Conservation (phyloP, 495 filamentous ascomycete species). For the Pyrenula massariospora region DNA sequence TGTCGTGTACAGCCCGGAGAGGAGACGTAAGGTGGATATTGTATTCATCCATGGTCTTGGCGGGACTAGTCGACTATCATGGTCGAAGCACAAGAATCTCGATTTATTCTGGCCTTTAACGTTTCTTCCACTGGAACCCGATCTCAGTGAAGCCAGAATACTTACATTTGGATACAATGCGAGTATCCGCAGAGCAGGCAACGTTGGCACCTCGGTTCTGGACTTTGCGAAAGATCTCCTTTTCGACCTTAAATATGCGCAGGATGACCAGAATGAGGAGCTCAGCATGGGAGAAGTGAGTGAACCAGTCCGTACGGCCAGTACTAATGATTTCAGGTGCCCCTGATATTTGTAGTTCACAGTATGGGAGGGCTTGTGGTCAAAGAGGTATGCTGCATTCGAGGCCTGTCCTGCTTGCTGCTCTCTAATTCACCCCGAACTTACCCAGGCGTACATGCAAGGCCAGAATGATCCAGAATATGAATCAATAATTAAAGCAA, state of each 20-base stretch:
- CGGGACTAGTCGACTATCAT: slow-evolving; percentile 20
- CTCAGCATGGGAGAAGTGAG: slow-evolving; percentile 11
- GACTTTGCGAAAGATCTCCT: slow-evolving; percentile 28
- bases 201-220: slow-evolving; percentile 9
- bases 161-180: slow-evolving; percentile 26
- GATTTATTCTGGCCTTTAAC: slow-evolving; percentile 20
- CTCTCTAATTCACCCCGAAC: background rate
- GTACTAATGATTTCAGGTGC: slow-evolving; percentile 4
- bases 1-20: slow-evolving; percentile 14
- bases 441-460: slow-evolving; percentile 17
- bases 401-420: background rate
- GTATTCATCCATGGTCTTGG: slow-evolving; percentile 25
- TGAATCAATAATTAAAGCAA: slow-evolving; percentile 15
- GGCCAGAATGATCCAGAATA: slow-evolving; percentile 26
- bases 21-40: slow-evolving; percentile 21
- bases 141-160: slow-evolving; percentile 15
- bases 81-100: slow-evolving; percentile 17
- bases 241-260: slow-evolving; percentile 18
- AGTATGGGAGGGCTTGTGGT: slow-evolving; percentile 16
- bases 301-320: background rate
- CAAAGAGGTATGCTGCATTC: slow-evolving; percentile 8
- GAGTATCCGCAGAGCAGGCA: slow-evolving; percentile 10
- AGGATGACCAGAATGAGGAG: slow-evolving; percentile 10
- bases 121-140: slow-evolving; percentile 20
- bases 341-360: slow-evolving; percentile 20